Conservation (phyloP, 805 yeast genomes). For the Ogataea pilisensis region DNA sequence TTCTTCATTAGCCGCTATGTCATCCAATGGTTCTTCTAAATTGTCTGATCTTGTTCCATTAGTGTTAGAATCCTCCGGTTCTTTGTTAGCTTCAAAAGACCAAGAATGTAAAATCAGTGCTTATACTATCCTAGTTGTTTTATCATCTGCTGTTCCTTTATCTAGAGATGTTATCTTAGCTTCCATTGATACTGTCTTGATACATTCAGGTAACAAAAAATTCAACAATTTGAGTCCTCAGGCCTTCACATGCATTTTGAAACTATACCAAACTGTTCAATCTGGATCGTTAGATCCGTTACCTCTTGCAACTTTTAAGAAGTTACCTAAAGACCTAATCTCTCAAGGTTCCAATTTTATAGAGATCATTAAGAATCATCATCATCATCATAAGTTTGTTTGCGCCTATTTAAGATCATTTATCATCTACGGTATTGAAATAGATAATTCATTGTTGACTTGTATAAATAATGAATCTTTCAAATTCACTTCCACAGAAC, state of each 20-base stretch:
- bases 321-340: constrained; percentile 21
- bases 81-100: constrained; percentile 42
- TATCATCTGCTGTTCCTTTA: constrained; percentile 69
- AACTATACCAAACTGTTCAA: constrained; percentile 45
- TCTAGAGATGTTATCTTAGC: constrained; percentile 54
- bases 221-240: constrained; percentile 27
- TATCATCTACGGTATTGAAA: constrained; percentile 11
- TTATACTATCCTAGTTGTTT: constrained; percentile 75
- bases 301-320: constrained; percentile 18
- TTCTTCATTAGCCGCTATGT: constrained; percentile 61
- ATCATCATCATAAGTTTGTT: constrained; percentile 23
- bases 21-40: constrained; percentile 35
- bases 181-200: constrained; percentile 53
- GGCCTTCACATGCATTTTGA: constrained; percentile 44
- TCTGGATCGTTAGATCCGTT: constrained; percentile 26
- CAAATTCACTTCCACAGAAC: constrained; percentile 17
- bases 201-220: constrained; percentile 16
- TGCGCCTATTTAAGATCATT: constrained; percentile 27
- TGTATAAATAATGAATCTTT: constrained; percentile 10
- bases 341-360: constrained; percentile 17
- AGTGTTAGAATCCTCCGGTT: constrained; percentile 55
- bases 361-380: constrained; percentile 14
- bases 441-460: constrained; percentile 9
- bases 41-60: constrained; percentile 51
- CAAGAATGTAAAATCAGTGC: constrained; percentile 76